Evolutionary conservation across 495 filamentous ascomycete genomes (phyloP), one percentile per base, ranked within the genome.

Genomic region (Bathelium albidoporum): DNA sequence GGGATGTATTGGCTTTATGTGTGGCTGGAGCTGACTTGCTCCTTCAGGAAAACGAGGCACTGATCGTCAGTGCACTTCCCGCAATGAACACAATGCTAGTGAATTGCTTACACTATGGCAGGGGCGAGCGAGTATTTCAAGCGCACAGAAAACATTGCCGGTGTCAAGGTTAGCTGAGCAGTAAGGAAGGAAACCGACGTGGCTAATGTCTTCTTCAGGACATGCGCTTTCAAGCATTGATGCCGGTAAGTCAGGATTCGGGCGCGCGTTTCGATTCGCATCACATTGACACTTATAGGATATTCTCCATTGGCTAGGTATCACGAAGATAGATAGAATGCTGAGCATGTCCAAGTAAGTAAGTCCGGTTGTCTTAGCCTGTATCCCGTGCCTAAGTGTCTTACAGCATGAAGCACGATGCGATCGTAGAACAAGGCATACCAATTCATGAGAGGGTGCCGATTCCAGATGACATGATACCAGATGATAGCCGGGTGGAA

Each of bases 221-320:
- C 69, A 98, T 98, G 94, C 86, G 94, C 63, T 98, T 98, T 81
- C 94, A 98, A 81, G 91, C 93, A n/a, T 79, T 98, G 63, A 98
- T 98, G 94, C 94, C 94, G 36, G 92, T 96, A 72, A 71, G 43
- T n/a, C n/a, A 18, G 18, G n/a, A 49, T 3, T 9, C 18, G 3
- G n/a, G 20, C 11, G 43, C 3, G 43, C 5, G n/a, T 49, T 49
- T 3, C 4, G 10, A 49, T 9, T 18, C 18, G 3, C 9, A 49
- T 49, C n/a, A n/a, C 3, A n/a, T 49, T 49, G n/a, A 59, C 36
- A 61, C 34, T 62, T 62, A 39, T 32, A 31, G n/a, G 70, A 80
- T 75, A 93, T 97, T 68, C 83, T 98, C 52, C 94, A 98, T 76
- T 98, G 94, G 94, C 83, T 98, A 20, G 94, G 94, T 64, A 96